A percentile compares a stretch with the other conserved stretches of the same genome.
Evolutionary conservation across 2,329 filamentous ascomycete genomes (phyloP).

Genomic region (Xylariaceae sp.): DNA sequence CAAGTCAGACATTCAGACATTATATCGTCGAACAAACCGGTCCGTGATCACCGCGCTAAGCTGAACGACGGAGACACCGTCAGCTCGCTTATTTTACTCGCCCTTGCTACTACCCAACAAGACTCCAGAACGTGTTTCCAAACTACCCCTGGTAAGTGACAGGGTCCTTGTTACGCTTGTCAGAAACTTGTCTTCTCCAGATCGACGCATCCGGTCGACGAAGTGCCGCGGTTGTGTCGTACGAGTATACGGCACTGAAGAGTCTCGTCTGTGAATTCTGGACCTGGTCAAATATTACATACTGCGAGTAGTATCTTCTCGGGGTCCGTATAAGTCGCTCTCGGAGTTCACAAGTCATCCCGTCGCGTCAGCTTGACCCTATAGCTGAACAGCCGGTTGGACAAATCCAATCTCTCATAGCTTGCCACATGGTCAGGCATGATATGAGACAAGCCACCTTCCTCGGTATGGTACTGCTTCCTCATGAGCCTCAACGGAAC

Average conservation of each 20-base stretch:
- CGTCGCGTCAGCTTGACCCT: slow-evolving; percentile 15
- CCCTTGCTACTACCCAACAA: slow-evolving; percentile 23
- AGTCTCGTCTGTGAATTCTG: slow-evolving; percentile 15
- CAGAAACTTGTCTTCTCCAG: slow-evolving; percentile 36
- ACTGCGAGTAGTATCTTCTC: no score
- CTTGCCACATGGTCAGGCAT: slow-evolving; percentile 31
- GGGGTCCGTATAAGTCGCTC: slow-evolving; percentile 17
- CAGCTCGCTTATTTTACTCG: slow-evolving; percentile 20
- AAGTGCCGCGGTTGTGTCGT: slow-evolving; percentile 37
- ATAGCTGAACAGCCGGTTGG: slow-evolving; percentile 13
- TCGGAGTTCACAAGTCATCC: slow-evolving; percentile 16
- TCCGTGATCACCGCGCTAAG: slow-evolving; percentile 25
- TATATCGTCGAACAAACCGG: slow-evolving; percentile 25
- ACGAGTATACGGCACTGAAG: slow-evolving; percentile 25
- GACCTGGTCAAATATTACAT: slow-evolving; percentile 11
- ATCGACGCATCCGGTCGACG: slow-evolving; percentile 38
- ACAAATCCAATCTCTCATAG: no score
- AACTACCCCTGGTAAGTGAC: slow-evolving; percentile 30
- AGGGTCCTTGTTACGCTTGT: slow-evolving; percentile 27
- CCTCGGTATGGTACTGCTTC: slow-evolving; percentile 31
- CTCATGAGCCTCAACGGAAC: slow-evolving; percentile 22
- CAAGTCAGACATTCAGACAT: slow-evolving; percentile 25
- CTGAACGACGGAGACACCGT: slow-evolving; percentile 18
- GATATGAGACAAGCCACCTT: slow-evolving; percentile 44
- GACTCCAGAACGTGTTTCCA: slow-evolving; percentile 32